phyloP scores from a whole-genome alignment of 805 yeast species.

The Metschnikowia koreensis region DNA sequence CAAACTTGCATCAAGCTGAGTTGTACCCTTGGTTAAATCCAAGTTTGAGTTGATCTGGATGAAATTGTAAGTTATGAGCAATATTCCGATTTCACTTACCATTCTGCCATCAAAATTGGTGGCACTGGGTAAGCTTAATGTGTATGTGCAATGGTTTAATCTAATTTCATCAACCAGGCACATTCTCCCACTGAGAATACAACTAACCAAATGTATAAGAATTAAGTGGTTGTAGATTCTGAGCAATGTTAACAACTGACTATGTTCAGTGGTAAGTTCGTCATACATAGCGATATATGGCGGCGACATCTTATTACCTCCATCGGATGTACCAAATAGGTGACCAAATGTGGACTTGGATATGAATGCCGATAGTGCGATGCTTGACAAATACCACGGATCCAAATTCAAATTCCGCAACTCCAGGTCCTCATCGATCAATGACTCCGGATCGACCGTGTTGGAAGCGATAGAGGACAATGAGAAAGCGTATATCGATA shows the following conservation, averaged over 20 bases:
- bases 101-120: slow-evolving; percentile 82
- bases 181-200: slow-evolving; percentile 64
- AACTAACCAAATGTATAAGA: slow-evolving; percentile 63
- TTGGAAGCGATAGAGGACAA: slow-evolving; percentile 43
- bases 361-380: slow-evolving; percentile 62
- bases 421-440: slow-evolving; percentile 14
- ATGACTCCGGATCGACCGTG: slow-evolving; percentile 16
- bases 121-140: slow-evolving; percentile 55
- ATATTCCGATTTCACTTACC: slow-evolving; percentile 70
- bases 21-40: slow-evolving; percentile 5
- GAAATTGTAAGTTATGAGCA: slow-evolving; percentile 56
- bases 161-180: slow-evolving; percentile 60
- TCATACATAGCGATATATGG: slow-evolving; percentile 11
- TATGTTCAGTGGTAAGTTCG: slow-evolving; percentile 28
- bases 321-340: slow-evolving; percentile 16
- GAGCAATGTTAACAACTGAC: slow-evolving; percentile 52
- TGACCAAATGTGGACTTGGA: slow-evolving; percentile 49
- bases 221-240: slow-evolving; percentile 73
- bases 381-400: slow-evolving; percentile 66
- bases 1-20: slow-evolving; percentile 25
- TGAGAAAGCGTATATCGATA: slow-evolving; percentile 64
- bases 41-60: slow-evolving; percentile 40
- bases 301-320: slow-evolving; percentile 5
- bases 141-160: slow-evolving; percentile 55
- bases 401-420: slow-evolving; percentile 51